Percentiles rank a stretch among this genome's conserved stretches.
These are phyloP conservation scores for Malus hybrid DNA, from an alignment of 331 rosid genomes.

Conservation along the genomic window DNA sequence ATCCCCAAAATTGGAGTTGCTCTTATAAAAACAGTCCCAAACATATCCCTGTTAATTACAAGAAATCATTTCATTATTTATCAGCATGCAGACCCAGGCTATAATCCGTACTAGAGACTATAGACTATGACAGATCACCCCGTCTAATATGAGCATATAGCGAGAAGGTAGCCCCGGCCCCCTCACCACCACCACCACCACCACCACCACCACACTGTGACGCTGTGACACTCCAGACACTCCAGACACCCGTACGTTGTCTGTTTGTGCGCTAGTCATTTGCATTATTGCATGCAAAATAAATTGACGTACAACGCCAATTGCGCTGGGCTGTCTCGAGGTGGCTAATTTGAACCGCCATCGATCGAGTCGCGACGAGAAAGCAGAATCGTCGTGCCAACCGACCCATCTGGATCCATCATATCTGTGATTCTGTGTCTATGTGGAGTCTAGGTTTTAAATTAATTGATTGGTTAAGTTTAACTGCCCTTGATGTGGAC, in stretches of 20 bases:
- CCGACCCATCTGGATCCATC: neutral
- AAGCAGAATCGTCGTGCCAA: neutral
- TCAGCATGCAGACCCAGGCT: too few relatives aligned
- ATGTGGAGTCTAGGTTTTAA: neutral
- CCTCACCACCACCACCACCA: neutral
- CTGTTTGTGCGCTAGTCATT: neutral
- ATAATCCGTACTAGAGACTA: too few relatives aligned
- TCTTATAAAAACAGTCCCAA: too few relatives aligned
- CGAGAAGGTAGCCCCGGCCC: neutral
- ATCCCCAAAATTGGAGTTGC: too few relatives aligned
- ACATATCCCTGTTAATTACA: too few relatives aligned
- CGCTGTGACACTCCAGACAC: neutral
- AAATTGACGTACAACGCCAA: neutral
- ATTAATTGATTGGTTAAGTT: neutral
- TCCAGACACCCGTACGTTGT: neutral
- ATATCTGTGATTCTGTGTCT: neutral
- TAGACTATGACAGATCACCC: neutral
- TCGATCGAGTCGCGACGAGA: neutral
- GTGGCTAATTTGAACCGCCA: neutral
- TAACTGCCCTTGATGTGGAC: neutral
- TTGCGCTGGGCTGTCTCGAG: neutral
- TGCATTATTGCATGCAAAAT: neutral
- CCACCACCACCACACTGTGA: neutral
- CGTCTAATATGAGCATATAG: neutral
- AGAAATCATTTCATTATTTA: too few relatives aligned